Conservation (phyloP, 352 stramenopile genomes). For the Globisporangium cederbergense region DNA sequence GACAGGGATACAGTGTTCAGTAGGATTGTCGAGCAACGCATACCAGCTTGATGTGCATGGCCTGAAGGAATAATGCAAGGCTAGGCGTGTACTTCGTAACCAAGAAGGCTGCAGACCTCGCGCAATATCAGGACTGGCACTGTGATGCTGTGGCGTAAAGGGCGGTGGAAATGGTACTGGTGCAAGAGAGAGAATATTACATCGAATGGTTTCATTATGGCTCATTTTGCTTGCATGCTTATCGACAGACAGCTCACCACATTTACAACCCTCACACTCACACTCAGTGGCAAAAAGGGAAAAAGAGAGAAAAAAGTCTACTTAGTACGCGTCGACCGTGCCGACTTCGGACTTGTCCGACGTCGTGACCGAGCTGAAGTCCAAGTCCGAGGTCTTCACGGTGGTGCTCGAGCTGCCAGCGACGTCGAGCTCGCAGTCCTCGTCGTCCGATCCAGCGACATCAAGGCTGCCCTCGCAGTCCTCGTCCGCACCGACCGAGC, state of each 20-base stretch:
- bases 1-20: not conserved
- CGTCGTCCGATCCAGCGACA: constrained; percentile 15
- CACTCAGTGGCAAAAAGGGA: constrained; percentile 23
- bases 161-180: not conserved
- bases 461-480: constrained; percentile 22
- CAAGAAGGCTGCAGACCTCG: no score
- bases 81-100: no score
- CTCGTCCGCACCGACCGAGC: constrained; percentile 6
- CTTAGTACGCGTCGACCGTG: constrained; percentile 28
- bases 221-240: not conserved
- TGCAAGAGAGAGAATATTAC: not conserved
- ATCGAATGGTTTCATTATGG: constrained; percentile 1
- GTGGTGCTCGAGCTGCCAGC: constrained; percentile 19
- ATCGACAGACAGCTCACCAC: not conserved
- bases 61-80: no score
- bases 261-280: not conserved
- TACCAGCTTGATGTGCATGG: no score
- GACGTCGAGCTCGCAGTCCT: constrained; percentile 27
- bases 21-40: not conserved
- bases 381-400: constrained; percentile 27
- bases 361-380: constrained; percentile 25
- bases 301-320: constrained; percentile 5
- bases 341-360: constrained; percentile 16
- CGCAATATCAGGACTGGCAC: no score
- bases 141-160: not conserved